Conservation (phyloP, 2,329 filamentous ascomycete species). For the Penicillium janthinellum region DNA sequence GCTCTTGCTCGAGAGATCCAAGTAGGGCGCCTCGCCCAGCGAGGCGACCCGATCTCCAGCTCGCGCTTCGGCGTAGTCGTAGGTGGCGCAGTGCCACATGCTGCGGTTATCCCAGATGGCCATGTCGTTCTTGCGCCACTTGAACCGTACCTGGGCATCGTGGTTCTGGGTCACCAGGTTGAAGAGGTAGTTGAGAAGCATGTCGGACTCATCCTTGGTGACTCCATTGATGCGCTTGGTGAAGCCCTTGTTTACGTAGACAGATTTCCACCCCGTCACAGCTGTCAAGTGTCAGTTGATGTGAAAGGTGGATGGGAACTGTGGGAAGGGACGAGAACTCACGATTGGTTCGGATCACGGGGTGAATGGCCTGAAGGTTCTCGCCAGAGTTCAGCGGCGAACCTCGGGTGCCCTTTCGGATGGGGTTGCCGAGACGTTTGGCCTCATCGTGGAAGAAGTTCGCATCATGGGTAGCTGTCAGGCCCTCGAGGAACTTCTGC, state of each 20-base stretch:
- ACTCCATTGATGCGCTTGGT: constrained; percentile 37
- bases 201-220: constrained; percentile 34
- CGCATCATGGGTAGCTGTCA: constrained; percentile 42
- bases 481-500: constrained; percentile 40
- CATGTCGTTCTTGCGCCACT: constrained; percentile 39
- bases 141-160: constrained; percentile 44
- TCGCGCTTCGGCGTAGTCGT: constrained; percentile 53
- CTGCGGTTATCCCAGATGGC: constrained; percentile 57
- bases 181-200: constrained; percentile 39
- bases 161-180: constrained; percentile 44
- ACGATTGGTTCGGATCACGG: constrained; percentile 56
- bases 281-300: constrained; percentile 1
- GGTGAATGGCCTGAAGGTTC: constrained; percentile 51
- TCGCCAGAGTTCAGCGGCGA: constrained; percentile 60
- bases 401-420: constrained; percentile 43
- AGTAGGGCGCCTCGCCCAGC: constrained; percentile 58
- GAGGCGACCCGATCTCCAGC: constrained; percentile 55
- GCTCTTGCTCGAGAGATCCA: constrained; percentile 48
- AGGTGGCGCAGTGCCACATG: constrained; percentile 58
- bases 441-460: constrained; percentile 34
- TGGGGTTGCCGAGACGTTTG: constrained; percentile 30
- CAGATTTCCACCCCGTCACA: constrained; percentile 41
- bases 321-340: not conserved
- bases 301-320: not conserved
- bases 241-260: constrained; percentile 39